Evolutionary conservation across 805 yeast species (phyloP).

Genomic region (Candida endomychidarum): DNA sequence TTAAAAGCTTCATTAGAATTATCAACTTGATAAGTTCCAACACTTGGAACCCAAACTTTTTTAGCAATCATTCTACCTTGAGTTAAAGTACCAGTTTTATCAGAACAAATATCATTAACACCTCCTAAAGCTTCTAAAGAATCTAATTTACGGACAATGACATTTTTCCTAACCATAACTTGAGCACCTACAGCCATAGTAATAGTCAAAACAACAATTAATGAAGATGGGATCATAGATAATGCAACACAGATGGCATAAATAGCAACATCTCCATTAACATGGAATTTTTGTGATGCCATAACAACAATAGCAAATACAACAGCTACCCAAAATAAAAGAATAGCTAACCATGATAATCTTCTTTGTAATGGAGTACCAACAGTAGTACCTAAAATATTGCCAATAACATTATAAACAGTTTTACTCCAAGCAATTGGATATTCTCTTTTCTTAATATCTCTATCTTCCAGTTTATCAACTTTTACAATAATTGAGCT

Average conservation of each 20-base stretch:
- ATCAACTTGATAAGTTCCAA: conserved; percentile 34
- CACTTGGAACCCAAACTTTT: conserved; percentile 35
- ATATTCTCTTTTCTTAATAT: conserved; percentile 37
- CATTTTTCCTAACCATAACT: conserved; percentile 36
- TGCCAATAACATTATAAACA: conserved; percentile 40
- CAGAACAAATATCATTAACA: conserved; percentile 40
- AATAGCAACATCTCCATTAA: conserved; percentile 36
- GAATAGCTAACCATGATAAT: conserved; percentile 50
- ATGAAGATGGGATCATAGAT: conserved; percentile 40
- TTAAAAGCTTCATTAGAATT: conserved; percentile 35
- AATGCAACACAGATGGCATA: conserved; percentile 43
- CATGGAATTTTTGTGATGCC: conserved; percentile 35
- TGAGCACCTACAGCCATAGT: conserved; percentile 44
- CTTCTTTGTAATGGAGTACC: conserved; percentile 49
- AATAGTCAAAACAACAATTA: conserved; percentile 39
- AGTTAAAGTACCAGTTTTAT: conserved; percentile 41
- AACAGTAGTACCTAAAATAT: conserved; percentile 47
- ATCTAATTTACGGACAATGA: conserved; percentile 37
- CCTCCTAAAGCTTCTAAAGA: conserved; percentile 41
- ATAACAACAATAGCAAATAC: conserved; percentile 39
- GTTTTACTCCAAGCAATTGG: conserved; percentile 37
- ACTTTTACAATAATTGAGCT: conserved; percentile 26
- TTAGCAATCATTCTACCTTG: conserved; percentile 40
- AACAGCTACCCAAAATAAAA: conserved; percentile 48
- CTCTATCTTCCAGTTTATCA: conserved; percentile 38